Conservation (phyloP, 306 rosid species). For the Datisca glomerata region DNA sequence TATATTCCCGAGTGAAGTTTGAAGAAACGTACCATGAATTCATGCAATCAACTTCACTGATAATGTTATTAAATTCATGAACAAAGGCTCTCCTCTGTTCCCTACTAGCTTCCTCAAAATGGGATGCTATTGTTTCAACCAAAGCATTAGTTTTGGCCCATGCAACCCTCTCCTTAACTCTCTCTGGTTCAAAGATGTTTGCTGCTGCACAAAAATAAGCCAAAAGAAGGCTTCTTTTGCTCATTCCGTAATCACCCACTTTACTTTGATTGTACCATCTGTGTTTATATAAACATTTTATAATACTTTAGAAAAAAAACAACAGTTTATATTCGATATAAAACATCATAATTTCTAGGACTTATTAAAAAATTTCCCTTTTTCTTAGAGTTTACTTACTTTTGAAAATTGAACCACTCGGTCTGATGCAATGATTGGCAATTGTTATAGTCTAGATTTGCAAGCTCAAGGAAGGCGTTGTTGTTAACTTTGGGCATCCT, state of each 20-base stretch:
- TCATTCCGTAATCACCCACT: conserved; percentile 49
- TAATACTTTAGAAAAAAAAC: background rate
- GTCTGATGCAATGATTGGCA: conserved; percentile 61
- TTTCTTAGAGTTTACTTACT: too few species aligned
- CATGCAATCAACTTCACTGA: background rate
- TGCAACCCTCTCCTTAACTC: conserved; percentile 52
- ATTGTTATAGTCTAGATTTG: conserved; percentile 70
- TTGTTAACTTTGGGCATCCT: conserved; percentile 78
- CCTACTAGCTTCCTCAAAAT: conserved; percentile 15
- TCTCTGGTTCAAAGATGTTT: conserved; percentile 65
- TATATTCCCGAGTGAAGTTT: background rate
- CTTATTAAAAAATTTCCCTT: too few species aligned
- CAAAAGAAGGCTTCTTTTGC: conserved; percentile 38
- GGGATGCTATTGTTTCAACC: conserved; percentile 34
- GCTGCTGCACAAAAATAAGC: conserved; percentile 68
- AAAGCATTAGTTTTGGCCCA: conserved; percentile 62
- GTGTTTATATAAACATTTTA: background rate
- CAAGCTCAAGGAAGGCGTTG: conserved; percentile 64
- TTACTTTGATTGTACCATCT: conserved; percentile 75
- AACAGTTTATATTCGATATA: background rate
- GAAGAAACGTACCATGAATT: background rate
- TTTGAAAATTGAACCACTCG: conserved; percentile 64
- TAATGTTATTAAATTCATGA: conserved; percentile 20
- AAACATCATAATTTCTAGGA: background rate
- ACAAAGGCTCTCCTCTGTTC: conserved; percentile 33